Conservation (phyloP, 176 grass and related monocot species). For the Oryza brachyantha region DNA sequence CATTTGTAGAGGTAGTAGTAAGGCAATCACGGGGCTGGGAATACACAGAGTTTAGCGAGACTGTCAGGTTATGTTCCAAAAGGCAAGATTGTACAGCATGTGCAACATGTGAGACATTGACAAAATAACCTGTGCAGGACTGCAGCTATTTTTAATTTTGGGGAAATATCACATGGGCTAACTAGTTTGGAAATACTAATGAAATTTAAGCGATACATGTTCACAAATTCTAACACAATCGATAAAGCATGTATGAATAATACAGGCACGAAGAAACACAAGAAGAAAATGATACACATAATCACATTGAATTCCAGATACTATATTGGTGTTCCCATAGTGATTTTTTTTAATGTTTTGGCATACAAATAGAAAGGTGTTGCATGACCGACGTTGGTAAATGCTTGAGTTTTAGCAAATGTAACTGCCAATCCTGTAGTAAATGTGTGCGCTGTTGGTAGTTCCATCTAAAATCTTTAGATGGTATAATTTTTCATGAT, state of each 20-base stretch:
- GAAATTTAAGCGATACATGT: neutral
- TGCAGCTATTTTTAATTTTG: neutral
- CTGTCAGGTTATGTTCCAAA: neutral
- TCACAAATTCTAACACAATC: neutral
- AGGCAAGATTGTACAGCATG: neutral
- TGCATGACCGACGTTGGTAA: neutral
- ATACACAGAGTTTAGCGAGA: constrained; percentile 22
- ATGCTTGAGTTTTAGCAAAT: constrained; percentile 11
- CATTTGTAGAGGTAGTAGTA: constrained; percentile 25
- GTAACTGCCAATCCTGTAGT: neutral
- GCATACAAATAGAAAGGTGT: neutral
- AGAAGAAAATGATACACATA: neutral
- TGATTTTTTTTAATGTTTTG: neutral
- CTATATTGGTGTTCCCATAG: neutral
- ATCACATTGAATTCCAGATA: neutral
- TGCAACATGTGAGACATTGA: neutral
- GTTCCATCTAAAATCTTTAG: neutral
- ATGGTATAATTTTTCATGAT: neutral
- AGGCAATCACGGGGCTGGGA: constrained; percentile 82
- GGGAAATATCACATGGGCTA: neutral
- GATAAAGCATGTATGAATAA: neutral
- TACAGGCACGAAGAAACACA: neutral
- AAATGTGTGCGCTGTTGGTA: neutral
- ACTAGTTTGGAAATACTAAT: neutral
- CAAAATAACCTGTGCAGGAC: neutral